Conservation (phyloP, 1,284 basidiomycete species). For the Rhizoctonia solani region DNA sequence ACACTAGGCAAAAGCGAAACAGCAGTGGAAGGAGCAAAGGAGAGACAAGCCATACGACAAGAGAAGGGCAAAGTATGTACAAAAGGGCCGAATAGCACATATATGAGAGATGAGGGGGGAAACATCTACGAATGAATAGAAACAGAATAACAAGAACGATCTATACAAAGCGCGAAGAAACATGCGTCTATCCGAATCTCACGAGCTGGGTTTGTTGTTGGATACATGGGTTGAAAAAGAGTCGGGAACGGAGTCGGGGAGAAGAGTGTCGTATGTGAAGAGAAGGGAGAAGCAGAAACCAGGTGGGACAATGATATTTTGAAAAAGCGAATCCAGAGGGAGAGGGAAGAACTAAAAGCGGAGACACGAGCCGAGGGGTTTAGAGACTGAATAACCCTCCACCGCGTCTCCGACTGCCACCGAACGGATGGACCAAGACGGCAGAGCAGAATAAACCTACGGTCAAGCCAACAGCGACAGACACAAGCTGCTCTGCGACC, state of each 20-base stretch:
- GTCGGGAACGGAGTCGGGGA: no score
- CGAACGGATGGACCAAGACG: slow-evolving; percentile 53
- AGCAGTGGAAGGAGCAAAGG: not conserved
- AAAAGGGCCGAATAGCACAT: not conserved
- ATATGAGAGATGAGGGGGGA: slow-evolving; percentile 1
- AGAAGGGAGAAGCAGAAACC: not conserved
- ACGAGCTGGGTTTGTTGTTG: no score
- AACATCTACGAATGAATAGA: slow-evolving; percentile 21
- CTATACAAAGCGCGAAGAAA: not conserved
- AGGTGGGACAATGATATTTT: slow-evolving; percentile 43
- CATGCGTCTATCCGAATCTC: no score
- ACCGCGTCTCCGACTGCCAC: slow-evolving; percentile 49
- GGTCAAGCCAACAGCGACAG: slow-evolving; percentile 66
- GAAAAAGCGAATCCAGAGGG: no score
- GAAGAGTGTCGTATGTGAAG: no score
- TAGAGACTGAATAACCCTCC: slow-evolving; percentile 41
- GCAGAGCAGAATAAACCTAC: slow-evolving; percentile 67
- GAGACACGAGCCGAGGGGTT: no score
- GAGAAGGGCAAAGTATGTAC: not conserved
- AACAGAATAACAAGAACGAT: not conserved
- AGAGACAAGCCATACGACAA: not conserved
- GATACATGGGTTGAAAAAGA: not conserved
- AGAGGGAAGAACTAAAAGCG: no score
- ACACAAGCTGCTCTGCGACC: slow-evolving; percentile 65
- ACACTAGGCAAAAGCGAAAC: not conserved